Conservation (phyloP, 305 asterid species). For the Fraxinus albicans region DNA sequence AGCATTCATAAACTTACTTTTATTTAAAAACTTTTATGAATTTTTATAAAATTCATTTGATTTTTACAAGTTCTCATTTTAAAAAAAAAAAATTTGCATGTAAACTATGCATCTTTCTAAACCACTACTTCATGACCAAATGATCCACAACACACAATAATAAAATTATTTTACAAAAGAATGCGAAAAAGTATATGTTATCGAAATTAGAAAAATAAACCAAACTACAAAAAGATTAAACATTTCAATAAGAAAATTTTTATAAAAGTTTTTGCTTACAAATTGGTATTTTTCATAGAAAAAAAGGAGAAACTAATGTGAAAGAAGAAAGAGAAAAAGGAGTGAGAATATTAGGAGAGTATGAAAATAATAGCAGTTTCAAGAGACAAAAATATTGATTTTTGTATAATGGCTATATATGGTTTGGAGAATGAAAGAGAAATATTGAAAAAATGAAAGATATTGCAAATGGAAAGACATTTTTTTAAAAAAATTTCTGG, state of each 20-base stretch:
- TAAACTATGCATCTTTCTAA: background rate
- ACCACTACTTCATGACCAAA: background rate
- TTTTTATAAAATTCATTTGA: no score
- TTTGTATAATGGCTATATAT: no score
- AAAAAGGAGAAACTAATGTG: background rate
- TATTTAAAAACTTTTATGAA: no score
- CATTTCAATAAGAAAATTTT: background rate
- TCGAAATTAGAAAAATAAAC: background rate
- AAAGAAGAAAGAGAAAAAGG: background rate
- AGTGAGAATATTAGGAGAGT: background rate
- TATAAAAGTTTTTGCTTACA: background rate
- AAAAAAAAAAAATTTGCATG: background rate
- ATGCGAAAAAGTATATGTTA: background rate
- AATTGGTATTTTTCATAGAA: background rate
- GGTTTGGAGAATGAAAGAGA: background rate
- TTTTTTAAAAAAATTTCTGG: no score
- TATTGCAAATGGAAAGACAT: background rate
- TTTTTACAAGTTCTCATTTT: no score
- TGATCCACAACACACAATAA: background rate
- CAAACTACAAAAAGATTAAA: background rate
- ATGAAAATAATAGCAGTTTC: no score
- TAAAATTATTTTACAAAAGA: background rate
- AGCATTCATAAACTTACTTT: no score
- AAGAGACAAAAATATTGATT: no score
- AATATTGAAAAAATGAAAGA: background rate